Percentiles rank a stretch among this genome's conserved stretches.
These are phyloP conservation scores for Aspergillus fischeri DNA, from an alignment of 2,329 filamentous ascomycete species.

Conservation along the genomic window DNA sequence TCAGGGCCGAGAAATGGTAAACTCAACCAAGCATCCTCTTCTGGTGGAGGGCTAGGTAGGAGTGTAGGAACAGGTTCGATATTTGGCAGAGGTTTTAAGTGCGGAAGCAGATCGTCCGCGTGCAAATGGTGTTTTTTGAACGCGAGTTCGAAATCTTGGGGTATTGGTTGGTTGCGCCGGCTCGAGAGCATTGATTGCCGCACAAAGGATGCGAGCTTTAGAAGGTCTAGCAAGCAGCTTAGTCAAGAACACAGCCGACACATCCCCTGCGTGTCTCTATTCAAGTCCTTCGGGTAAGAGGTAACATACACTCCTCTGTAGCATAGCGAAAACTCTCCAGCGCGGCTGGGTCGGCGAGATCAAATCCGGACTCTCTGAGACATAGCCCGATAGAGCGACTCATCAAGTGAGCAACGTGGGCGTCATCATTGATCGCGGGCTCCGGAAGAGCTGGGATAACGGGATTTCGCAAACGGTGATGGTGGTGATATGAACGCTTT, in stretches of 20 bases:
- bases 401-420: conserved; percentile 52
- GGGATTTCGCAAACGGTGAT: conserved; percentile 38
- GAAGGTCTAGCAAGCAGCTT: conserved; percentile 45
- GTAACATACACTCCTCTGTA: conserved; percentile 56
- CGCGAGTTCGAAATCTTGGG: conserved; percentile 55
- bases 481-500: conserved; percentile 39
- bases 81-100: conserved; percentile 27
- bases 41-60: conserved; percentile 38
- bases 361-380: conserved; percentile 52
- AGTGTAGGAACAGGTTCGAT: conserved; percentile 23
- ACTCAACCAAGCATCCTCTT: conserved; percentile 32
- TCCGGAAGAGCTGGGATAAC: conserved; percentile 30
- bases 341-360: conserved; percentile 51
- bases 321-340: conserved; percentile 53
- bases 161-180: conserved; percentile 53
- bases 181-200: conserved; percentile 55
- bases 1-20: conserved; percentile 49
- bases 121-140: conserved; percentile 29
- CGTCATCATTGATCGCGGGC: conserved; percentile 47
- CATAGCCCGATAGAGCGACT: conserved; percentile 52
- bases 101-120: conserved; percentile 31
- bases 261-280: background rate
- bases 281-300: background rate
- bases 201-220: conserved; percentile 50
- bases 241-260: conserved; percentile 9